Base-by-base conservation (phyloP, 192 early-diverging fungal genomes). In the Entomortierella chlamydospora region DNA sequence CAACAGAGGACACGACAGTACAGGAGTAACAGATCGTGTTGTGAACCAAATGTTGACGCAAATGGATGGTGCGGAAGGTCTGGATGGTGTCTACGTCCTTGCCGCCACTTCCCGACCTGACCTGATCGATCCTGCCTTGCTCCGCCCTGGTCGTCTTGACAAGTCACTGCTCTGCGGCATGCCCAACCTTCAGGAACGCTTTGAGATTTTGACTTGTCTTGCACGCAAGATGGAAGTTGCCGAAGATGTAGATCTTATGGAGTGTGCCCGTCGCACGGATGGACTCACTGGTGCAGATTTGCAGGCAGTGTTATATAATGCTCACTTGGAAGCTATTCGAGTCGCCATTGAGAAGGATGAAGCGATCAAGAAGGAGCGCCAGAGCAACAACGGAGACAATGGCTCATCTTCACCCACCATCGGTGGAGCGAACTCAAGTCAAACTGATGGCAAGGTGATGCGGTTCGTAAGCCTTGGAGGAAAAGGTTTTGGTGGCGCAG, bases 1-100 rank as follows among this genome's bases (percentile, higher is more conserved):
- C n/a, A 49, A 52, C 56, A 91, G 96, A 78, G 98, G 98, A n/a
- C 94, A 96, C 47, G 98, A 99, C 70, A 98, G 96, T 76, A 96
- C 97, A 8, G 98, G 98, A 57, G 98, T 99, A 7, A 99, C 98
- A 0, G 98, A 99, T 77, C 89, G 98, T 42, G 97, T 99, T 0
- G 98, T 99, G 22, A 99, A 99, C 82, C 98, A 99, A 82, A 92
- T 99, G 86, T 68, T 99, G 73, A 99, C 98, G 7, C 93, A 96
- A 72, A 97, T 99, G 95, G 98, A 99, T 78, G 98, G 98, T 68
- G 98, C 98, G 0, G 96, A 99, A 82, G 96, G 96, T 0, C 81
- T 98, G 15, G 90, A 93, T 43, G 98, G 98, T 39, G 98, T 99
- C 2, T 99, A 97, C 73, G 97, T 99, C 18, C 82, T 99, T 60